Evolutionary conservation across 768 basidiomycete species (phyloP).

Genomic region (Tricholoma terreum): DNA sequence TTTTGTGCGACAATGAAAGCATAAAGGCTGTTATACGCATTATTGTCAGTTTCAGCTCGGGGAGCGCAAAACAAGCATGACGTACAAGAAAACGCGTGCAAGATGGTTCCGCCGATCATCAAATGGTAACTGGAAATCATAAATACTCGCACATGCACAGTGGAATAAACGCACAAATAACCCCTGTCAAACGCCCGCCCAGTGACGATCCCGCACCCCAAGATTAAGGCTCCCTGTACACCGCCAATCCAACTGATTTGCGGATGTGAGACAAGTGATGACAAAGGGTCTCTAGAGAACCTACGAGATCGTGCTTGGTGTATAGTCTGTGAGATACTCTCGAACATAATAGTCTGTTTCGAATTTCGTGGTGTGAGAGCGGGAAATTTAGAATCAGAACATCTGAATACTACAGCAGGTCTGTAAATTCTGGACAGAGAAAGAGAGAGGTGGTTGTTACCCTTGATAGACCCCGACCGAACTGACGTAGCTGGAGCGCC

Average conservation of each 20-base stretch:
- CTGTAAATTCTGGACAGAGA: neutral
- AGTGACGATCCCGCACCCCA: slow-evolving; percentile 42
- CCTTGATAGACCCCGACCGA: too few species aligned
- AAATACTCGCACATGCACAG: neutral
- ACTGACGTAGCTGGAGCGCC: slow-evolving; percentile 1
- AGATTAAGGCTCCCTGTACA: slow-evolving; percentile 46
- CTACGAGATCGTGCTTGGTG: slow-evolving; percentile 19
- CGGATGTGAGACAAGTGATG: neutral
- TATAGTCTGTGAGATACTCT: slow-evolving; percentile 19
- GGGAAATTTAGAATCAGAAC: neutral
- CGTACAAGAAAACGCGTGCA: slow-evolving; percentile 28
- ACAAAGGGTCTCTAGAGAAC: neutral
- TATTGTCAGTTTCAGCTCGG: neutral
- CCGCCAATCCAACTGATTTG: slow-evolving; percentile 47
- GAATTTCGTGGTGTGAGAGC: neutral
- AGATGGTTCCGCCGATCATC: slow-evolving; percentile 17
- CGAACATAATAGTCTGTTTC: slow-evolving; percentile 18
- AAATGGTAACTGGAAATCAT: slow-evolving; percentile 17
- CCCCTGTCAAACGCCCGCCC: slow-evolving; percentile 53
- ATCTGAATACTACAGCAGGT: neutral
- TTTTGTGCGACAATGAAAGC: slow-evolving; percentile 32
- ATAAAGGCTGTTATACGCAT: slow-evolving; percentile 25
- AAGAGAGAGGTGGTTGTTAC: too few species aligned
- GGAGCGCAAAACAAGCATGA: neutral
- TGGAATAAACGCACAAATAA: slow-evolving; percentile 35